Evolutionary conservation across 1,284 basidiomycete species (phyloP), one percentile per base, ranked within the genome.

Genomic region (Irpex sp.): DNA sequence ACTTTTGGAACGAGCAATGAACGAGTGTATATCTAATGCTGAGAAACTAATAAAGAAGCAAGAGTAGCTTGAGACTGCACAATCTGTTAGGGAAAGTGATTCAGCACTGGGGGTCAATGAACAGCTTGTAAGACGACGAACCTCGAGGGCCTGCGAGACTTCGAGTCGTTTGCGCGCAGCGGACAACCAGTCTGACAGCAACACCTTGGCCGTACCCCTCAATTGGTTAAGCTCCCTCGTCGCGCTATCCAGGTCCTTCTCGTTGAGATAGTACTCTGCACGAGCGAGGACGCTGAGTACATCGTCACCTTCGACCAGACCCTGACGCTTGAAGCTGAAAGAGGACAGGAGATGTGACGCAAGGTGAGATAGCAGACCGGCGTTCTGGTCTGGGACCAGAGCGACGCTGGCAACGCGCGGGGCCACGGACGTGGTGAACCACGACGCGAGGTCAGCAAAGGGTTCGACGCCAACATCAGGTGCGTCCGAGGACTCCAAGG

Each of bases 231-330:
- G 80, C 78, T 98, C 96, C 62, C 97, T 82, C 40, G 96, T 81
- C 11, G 97, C 97, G 66, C 85, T 87, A 71, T 98, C 96, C 68
- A 99, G 79, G 73, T 98, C 93, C 82, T 97, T 96, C 78, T 96
- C 91, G 66, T 91, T 91, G 71, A 99, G 77, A 73, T 92, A 87
- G 77, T 92, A 89, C 77, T 97, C 94, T n/a, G 95, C 95, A 61
- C 97, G 81, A 2, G 96, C 89, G 49, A 99, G 76, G 57, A 94
- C 88, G 71, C 92, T 93, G 62, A 94, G 80, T 34, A 96, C 92
- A 74, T 98, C 97, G 58, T 86, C 78, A 11, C 96, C 96, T 52
- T 87, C 79, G 2, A 91, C 86, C 19, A 92, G 76, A 3, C 92
- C 90, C 62, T 89, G 88, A 62, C 90, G 82, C 71, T 85, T 83